Base-by-base conservation (phyloP, 2,329 filamentous ascomycete species). In the Akanthomyces uredinophilus region DNA sequence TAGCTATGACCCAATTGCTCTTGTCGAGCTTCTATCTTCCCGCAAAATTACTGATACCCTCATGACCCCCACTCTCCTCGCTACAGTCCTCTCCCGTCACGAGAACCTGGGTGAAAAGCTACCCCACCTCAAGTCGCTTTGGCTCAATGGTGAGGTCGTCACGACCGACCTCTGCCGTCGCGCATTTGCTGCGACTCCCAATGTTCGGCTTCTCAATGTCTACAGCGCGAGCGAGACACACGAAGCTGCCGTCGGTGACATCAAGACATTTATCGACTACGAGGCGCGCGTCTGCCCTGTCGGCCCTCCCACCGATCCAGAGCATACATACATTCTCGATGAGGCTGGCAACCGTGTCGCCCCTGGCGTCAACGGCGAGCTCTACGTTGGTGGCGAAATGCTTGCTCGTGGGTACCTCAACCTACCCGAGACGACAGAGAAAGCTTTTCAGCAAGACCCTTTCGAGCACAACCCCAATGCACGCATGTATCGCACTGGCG, bases 201-300 rank as follows among this genome's bases (percentile, higher is more conserved):
- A 87, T 0, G 82, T 85, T 3, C 85, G 88, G 18, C 75, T 94
- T 14, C 83, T 93, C 64, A 94, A 93, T 67, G 89, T 89, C 68
- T 94, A 94, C 76, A 92, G 89, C 69, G 89, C 90, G 18, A 92
- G 89, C 69, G 90, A 94, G 72, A 93, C 90, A 0, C 89, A 92
- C 66, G 89, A 92, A 73, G 87, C 91, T 64, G 89, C 90, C 1
- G 91, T 87, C 66, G 90, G 90, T 46, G 89, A 92, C 67, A 88
- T 93, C 66, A 79, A 81, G 61, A 82, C 85, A 1, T 89, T 92
- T 72, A 73, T 91, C 37, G 79, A 87, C 64, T 78, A 81, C 57
- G 82, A 89, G 51, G 78, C 83, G 1, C 78, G 82, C 1, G 89
- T 91, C 65, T 92, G 89, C 66, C 89, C 90, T 0, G 89, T 93